Evolutionary conservation across 805 yeast genomes (phyloP).

Genomic region (Starmera dryadoides): DNA sequence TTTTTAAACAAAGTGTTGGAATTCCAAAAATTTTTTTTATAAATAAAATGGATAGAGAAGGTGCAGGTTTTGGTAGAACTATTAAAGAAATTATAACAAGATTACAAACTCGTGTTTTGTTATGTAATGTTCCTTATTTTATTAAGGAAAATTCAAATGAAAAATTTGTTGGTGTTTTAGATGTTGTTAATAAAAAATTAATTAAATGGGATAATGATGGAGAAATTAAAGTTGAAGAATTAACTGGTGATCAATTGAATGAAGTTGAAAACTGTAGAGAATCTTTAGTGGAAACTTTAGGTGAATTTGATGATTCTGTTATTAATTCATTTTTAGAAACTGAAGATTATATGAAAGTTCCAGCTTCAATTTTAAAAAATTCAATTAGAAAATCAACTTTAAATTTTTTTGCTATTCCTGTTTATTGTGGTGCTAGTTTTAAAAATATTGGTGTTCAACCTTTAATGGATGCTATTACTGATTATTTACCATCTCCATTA

Average conservation of each 20-base stretch:
- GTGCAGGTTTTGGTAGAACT: slow-evolving; percentile 90
- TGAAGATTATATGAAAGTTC: slow-evolving; percentile 65
- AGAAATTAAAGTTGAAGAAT: slow-evolving; percentile 38
- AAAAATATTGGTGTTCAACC: slow-evolving; percentile 94
- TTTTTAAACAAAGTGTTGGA: slow-evolving; percentile 80
- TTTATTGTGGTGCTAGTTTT: slow-evolving; percentile 90
- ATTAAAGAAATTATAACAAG: slow-evolving; percentile 76
- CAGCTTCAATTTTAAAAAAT: slow-evolving; percentile 41
- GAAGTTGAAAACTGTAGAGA: slow-evolving; percentile 55
- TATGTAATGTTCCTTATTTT: slow-evolving; percentile 76
- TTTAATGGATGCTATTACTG: slow-evolving; percentile 71
- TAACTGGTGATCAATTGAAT: slow-evolving; percentile 32
- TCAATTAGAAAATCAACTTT: slow-evolving; percentile 65
- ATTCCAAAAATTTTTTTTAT: slow-evolving; percentile 78
- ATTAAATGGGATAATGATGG: slow-evolving; percentile 44
- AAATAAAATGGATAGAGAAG: slow-evolving; percentile 94
- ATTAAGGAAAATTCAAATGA: slow-evolving; percentile 28
- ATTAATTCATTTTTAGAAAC: slow-evolving; percentile 71
- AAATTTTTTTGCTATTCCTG: slow-evolving; percentile 56
- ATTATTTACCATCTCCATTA: slow-evolving; percentile 76
- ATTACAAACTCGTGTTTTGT: slow-evolving; percentile 63
- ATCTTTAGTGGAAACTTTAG: slow-evolving; percentile 74
- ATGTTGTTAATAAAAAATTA: slow-evolving; percentile 57
- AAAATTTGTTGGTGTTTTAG: slow-evolving; percentile 64
- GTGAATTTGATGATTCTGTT: slow-evolving; percentile 74